These are phyloP conservation scores for Hanseniaspora lindneri DNA, from an alignment of 805 yeast genomes.

Conservation along the genomic window DNA sequence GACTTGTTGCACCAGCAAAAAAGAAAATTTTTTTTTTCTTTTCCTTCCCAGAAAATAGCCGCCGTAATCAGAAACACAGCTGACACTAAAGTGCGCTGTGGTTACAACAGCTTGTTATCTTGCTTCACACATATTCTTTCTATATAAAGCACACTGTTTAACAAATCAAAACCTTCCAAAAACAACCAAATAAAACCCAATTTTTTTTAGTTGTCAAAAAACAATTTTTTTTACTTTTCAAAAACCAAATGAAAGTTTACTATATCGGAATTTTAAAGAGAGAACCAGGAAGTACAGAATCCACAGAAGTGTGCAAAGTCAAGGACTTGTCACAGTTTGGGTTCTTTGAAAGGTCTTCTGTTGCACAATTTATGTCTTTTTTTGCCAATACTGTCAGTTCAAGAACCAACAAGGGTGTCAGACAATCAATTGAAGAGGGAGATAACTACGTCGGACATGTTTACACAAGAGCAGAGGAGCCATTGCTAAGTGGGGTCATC, in stretches of 20 bases:
- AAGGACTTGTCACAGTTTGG: constrained; percentile 77
- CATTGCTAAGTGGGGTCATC: constrained; percentile 64
- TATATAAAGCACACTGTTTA: too few species aligned
- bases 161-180: too few species aligned
- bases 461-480: constrained; percentile 76
- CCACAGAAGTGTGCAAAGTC: constrained; percentile 67
- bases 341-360: constrained; percentile 73
- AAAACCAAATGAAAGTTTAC: constrained; percentile 87
- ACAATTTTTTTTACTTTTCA: too few species aligned
- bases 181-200: too few species aligned
- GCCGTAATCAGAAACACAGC: too few species aligned
- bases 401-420: constrained; percentile 77
- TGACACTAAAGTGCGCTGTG: too few species aligned
- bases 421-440: constrained; percentile 91
- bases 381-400: constrained; percentile 82
- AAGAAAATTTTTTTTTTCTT: too few species aligned
- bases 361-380: constrained; percentile 88
- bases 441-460: constrained; percentile 79
- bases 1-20: too few species aligned
- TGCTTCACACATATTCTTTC: too few species aligned
- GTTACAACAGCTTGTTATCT: too few species aligned
- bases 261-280: constrained; percentile 77
- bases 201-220: too few species aligned
- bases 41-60: too few species aligned
- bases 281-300: constrained; percentile 27